phyloP scores from a whole-genome alignment of 768 basidiomycete species.

The Naganishia randhawae region DNA sequence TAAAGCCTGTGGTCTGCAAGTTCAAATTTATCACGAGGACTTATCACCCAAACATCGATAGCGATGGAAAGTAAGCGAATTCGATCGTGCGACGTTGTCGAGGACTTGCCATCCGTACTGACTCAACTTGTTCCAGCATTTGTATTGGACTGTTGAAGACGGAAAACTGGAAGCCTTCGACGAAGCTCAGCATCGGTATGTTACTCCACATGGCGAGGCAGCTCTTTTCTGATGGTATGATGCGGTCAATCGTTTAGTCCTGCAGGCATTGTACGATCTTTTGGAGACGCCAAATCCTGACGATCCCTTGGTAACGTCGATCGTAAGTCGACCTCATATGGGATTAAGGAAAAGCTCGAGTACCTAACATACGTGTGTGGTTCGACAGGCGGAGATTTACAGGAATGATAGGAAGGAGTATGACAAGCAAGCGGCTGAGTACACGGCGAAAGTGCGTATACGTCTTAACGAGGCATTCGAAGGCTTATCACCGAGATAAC shows the following conservation, averaged over 20 bases:
- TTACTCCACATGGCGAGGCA: neutral
- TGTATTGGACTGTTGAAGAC: conserved; percentile 51
- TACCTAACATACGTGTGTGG: neutral
- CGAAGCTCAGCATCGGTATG: conserved; percentile 47
- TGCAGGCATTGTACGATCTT: conserved; percentile 47
- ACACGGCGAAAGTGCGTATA: conserved; percentile 23
- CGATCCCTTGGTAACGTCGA: conserved; percentile 50
- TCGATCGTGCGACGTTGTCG: neutral
- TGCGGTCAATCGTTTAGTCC: conserved; percentile 34
- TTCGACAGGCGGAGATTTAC: conserved; percentile 42
- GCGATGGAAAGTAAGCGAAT: conserved; percentile 48
- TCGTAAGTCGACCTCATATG: conserved; percentile 35
- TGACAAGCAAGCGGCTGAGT: conserved; percentile 43
- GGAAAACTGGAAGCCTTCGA: conserved; percentile 52
- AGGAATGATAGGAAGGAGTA: conserved; percentile 40
- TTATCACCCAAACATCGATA: conserved; percentile 51
- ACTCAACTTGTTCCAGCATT: conserved; percentile 35
- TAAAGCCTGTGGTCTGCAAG: conserved; percentile 26
- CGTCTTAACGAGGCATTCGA: neutral
- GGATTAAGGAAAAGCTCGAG: neutral
- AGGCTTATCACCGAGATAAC: neutral
- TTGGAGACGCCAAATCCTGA: conserved; percentile 50
- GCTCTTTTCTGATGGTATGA: neutral
- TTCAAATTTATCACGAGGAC: conserved; percentile 50
- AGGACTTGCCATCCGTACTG: neutral